phyloP scores from a whole-genome alignment of 2,329 filamentous ascomycete species.

The Clonostachys rosea region DNA sequence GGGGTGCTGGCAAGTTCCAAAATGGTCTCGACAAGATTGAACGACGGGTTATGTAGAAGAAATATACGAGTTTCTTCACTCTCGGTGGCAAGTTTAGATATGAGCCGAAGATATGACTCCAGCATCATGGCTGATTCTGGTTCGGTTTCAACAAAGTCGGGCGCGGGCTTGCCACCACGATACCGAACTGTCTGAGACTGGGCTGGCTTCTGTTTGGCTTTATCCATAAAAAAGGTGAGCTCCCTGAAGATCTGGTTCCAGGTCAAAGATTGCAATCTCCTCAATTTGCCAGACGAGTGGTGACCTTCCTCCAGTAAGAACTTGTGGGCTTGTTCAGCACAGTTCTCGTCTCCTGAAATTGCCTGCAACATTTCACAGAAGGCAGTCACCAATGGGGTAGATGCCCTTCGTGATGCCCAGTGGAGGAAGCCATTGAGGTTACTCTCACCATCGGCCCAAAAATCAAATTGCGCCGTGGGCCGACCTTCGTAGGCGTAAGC shows the following conservation, averaged over 20 bases:
- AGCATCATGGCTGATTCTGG: constrained; percentile 96
- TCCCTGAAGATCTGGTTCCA: constrained; percentile 94
- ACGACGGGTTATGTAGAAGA: constrained; percentile 60
- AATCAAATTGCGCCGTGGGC: constrained; percentile 77
- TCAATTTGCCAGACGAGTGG: constrained; percentile 70
- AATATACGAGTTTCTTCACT: constrained; percentile 70
- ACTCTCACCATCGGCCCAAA: constrained; percentile 89
- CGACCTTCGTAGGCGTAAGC: constrained; percentile 87
- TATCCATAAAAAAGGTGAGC: constrained; percentile 76
- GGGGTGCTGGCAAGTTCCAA: constrained; percentile 75
- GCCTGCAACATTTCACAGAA: constrained; percentile 96
- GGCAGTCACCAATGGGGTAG: constrained; percentile 90
- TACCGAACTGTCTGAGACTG: constrained; percentile 31
- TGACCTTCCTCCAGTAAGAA: constrained; percentile 86
- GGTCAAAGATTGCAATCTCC: constrained; percentile 78
- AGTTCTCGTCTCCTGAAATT: constrained; percentile 76
- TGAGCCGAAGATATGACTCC: constrained; percentile 85
- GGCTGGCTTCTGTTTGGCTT: constrained; percentile 68
- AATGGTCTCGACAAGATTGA: constrained; percentile 68
- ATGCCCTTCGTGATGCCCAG: constrained; percentile 93
- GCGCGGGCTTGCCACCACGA: constrained; percentile 55
- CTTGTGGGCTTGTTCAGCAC: constrained; percentile 78
- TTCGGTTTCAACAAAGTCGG: constrained; percentile 71
- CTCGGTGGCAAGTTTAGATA: constrained; percentile 74
- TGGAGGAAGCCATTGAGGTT: constrained; percentile 93